phyloP scores from a whole-genome alignment of 805 yeast genomes.

The Osmozyma mogii region DNA sequence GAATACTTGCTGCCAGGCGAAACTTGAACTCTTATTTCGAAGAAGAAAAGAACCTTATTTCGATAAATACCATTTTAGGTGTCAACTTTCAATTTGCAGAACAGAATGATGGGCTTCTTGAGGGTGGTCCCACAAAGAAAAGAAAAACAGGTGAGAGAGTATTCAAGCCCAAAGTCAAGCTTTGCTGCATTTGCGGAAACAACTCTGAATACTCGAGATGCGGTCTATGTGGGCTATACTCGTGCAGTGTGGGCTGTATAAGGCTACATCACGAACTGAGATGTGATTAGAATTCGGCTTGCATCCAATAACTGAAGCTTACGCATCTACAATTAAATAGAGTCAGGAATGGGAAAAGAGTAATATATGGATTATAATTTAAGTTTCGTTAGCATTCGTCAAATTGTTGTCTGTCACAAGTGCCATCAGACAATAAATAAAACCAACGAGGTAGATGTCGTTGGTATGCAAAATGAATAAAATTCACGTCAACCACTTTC shows the following conservation, averaged over 20 bases:
- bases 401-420: too few relatives aligned
- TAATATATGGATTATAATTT: too few relatives aligned
- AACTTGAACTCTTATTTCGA: slow-evolving; percentile 38
- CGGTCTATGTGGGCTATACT: slow-evolving; percentile 30
- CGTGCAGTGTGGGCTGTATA: slow-evolving; percentile 34
- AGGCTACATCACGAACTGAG: slow-evolving; percentile 35
- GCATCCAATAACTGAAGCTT: too few relatives aligned
- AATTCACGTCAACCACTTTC: too few relatives aligned
- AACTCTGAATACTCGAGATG: slow-evolving; percentile 32
- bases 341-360: too few relatives aligned
- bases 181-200: slow-evolving; percentile 36
- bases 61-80: slow-evolving; percentile 34
- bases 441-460: too few relatives aligned
- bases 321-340: too few relatives aligned
- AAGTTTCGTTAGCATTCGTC: too few relatives aligned
- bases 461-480: too few relatives aligned
- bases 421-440: too few relatives aligned
- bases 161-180: slow-evolving; percentile 26
- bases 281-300: too few relatives aligned
- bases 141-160: slow-evolving; percentile 6
- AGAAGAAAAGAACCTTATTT: slow-evolving; percentile 36
- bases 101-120: slow-evolving; percentile 18
- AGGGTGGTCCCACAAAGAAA: slow-evolving; percentile 11
- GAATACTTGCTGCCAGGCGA: slow-evolving; percentile 33
- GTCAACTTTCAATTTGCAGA: slow-evolving; percentile 35